These are phyloP conservation scores for Kwoniella sp. DNA, from an alignment of 768 basidiomycete genomes.

Conservation along the genomic window DNA sequence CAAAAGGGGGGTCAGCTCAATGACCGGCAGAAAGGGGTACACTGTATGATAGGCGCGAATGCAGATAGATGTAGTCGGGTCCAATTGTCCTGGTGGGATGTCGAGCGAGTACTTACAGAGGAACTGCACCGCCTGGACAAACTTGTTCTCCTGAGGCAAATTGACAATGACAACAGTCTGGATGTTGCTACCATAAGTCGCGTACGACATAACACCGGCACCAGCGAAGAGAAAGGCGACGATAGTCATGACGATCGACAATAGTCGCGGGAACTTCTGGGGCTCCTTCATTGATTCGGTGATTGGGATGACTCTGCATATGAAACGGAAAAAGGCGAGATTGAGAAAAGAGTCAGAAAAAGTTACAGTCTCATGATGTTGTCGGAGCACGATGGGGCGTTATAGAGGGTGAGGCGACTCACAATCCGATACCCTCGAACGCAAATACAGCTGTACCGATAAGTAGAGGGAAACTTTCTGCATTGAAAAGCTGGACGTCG, in stretches of 20 bases:
- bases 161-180: constrained; percentile 95
- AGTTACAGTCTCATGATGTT: neutral
- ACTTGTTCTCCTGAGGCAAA: constrained; percentile 75
- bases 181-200: constrained; percentile 81
- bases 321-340: neutral
- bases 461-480: constrained; percentile 83
- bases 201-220: constrained; percentile 81
- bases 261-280: constrained; percentile 81
- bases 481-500: constrained; percentile 82
- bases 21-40: too few species aligned
- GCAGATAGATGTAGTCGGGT: too few species aligned
- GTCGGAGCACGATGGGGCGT: neutral
- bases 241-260: constrained; percentile 90
- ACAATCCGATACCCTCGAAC: constrained; percentile 96
- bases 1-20: constrained; percentile 69
- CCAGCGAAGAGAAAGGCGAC: constrained; percentile 82
- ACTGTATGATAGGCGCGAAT: too few species aligned
- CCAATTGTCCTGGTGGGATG: too few species aligned
- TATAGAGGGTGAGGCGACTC: constrained; percentile 40
- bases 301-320: constrained; percentile 78
- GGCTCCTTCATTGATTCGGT: constrained; percentile 97
- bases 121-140: constrained; percentile 77
- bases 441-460: constrained; percentile 98
- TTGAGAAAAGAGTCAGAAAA: constrained; percentile 3
- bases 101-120: constrained; percentile 33